Conservation (phyloP, 2,329 filamentous ascomycete genomes). For the Berkeleyomyces rouxiae region DNA sequence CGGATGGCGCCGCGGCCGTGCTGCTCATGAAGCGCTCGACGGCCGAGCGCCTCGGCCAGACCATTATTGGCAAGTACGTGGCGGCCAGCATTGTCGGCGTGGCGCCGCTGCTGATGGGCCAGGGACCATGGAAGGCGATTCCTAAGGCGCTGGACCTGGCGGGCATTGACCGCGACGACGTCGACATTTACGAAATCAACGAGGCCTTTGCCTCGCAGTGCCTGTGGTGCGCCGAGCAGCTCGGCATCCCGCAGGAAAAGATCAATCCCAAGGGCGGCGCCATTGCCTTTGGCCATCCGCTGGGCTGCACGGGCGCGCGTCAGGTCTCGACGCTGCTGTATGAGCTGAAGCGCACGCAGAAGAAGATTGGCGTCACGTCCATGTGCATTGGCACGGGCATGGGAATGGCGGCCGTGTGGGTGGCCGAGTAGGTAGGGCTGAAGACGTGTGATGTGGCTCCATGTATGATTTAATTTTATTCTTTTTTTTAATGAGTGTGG, state of each 20-base stretch:
- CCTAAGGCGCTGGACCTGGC: constrained; percentile 80
- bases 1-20: constrained; percentile 87
- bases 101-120: constrained; percentile 83
- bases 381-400: constrained; percentile 97
- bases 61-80: constrained; percentile 84
- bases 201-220: constrained; percentile 96
- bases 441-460: not conserved
- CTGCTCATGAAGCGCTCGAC: constrained; percentile 89
- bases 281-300: constrained; percentile 87
- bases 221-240: constrained; percentile 79
- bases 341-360: constrained; percentile 67
- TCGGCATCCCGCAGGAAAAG: constrained; percentile 68
- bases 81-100: constrained; percentile 74
- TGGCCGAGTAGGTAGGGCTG: constrained; percentile 51
- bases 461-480: not conserved
- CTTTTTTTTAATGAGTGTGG: not conserved
- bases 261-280: constrained; percentile 95
- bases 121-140: constrained; percentile 91
- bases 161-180: constrained; percentile 71
- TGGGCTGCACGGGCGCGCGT: constrained; percentile 84
- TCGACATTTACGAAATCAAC: constrained; percentile 98
- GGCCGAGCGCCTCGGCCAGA: constrained; percentile 73
- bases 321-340: constrained; percentile 87
- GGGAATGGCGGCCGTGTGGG: constrained; percentile 96
- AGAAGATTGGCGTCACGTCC: constrained; percentile 79